Evolutionary conservation across 139 green algal genomes (phyloP).

Genomic region (Chlorella sp.): DNA sequence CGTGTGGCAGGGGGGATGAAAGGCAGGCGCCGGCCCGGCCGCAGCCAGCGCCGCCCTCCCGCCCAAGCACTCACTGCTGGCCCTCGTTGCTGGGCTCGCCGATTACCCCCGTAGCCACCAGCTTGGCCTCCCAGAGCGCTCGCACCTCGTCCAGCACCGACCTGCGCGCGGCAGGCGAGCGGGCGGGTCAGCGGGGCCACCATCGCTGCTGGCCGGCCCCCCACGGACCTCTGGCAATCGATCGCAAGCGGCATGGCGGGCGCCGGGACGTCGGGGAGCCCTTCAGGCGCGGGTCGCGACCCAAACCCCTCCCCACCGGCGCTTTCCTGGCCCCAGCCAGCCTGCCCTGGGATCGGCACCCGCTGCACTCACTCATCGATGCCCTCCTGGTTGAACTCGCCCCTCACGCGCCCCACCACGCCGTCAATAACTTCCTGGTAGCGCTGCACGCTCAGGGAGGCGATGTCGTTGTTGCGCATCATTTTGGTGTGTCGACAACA

Average conservation of each 20-base stretch:
- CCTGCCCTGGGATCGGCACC: not conserved
- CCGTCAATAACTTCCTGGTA: constrained; percentile 71
- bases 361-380: constrained; percentile 71
- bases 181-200: not conserved
- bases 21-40: not conserved
- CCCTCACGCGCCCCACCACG: constrained; percentile 67
- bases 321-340: not conserved
- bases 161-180: constrained; percentile 37
- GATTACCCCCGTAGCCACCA: constrained; percentile 58
- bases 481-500: too few relatives aligned
- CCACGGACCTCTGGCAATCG: too few relatives aligned
- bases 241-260: too few relatives aligned
- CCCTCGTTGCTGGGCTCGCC: constrained; percentile 24
- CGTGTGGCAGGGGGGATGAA: not conserved
- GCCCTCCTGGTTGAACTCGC: constrained; percentile 73
- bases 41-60: not conserved
- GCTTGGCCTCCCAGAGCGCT: constrained; percentile 61
- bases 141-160: constrained; percentile 65
- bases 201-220: not conserved
- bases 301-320: not conserved
- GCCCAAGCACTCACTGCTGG: constrained; percentile 6
- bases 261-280: not conserved
- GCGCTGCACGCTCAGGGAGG: not conserved
- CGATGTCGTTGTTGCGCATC: not conserved
- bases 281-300: not conserved